Conservation (phyloP, 805 yeast genomes). For the Debaryomyces maramus region DNA sequence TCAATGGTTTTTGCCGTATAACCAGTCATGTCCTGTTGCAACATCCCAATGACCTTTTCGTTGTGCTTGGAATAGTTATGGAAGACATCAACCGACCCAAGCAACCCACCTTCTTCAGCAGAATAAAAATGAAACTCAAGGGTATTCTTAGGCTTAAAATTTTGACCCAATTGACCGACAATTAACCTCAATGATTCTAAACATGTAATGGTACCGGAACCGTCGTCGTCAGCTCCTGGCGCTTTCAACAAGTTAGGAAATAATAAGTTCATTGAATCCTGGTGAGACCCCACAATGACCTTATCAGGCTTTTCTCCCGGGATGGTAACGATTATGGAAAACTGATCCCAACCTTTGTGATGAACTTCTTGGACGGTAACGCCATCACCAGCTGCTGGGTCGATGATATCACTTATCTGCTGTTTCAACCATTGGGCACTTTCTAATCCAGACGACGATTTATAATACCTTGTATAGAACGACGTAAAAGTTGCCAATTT, state of each 20-base stretch:
- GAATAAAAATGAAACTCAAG: conserved; percentile 92
- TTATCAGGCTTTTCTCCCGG: conserved; percentile 50
- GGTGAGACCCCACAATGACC: conserved; percentile 86
- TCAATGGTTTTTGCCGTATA: conserved; percentile 54
- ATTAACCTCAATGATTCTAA: conserved; percentile 73
- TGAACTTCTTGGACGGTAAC: conserved; percentile 48
- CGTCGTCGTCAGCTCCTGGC: conserved; percentile 96
- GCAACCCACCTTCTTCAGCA: conserved; percentile 90
- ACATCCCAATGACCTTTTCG: conserved; percentile 72
- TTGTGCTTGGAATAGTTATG: conserved; percentile 45
- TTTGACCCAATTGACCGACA: conserved; percentile 31
- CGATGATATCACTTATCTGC: conserved; percentile 43
- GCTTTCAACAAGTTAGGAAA: conserved; percentile 69
- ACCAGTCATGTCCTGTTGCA: conserved; percentile 96
- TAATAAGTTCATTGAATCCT: conserved; percentile 76
- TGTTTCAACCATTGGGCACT: conserved; percentile 70
- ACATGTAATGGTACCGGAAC: conserved; percentile 80
- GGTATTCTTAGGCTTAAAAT: conserved; percentile 62
- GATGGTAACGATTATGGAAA: conserved; percentile 67
- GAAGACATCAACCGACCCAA: conserved; percentile 83
- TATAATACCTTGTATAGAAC: conserved; percentile 76
- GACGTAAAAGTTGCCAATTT: conserved; percentile 64
- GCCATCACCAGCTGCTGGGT: conserved; percentile 20
- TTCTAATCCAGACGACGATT: conserved; percentile 65
- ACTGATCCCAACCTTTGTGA: conserved; percentile 77